These are phyloP conservation scores for Citrus mangshanensis DNA, from an alignment of 345 rosid species.

Conservation along the genomic window DNA sequence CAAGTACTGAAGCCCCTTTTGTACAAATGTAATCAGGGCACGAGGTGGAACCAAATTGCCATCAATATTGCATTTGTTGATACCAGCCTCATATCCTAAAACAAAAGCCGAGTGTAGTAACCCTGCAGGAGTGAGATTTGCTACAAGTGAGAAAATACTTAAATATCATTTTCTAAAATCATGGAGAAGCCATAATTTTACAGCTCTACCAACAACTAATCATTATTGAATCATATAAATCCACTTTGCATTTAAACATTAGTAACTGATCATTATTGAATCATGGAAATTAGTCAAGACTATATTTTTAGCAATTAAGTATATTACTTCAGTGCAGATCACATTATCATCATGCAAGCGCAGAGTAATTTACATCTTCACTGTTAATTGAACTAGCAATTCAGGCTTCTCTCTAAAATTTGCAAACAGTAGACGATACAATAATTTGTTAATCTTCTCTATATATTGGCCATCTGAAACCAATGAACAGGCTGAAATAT, in stretches of 20 bases:
- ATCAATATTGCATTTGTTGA: slow-evolving; percentile 78
- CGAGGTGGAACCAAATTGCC: slow-evolving; percentile 96
- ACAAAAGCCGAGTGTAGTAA: slow-evolving; percentile 86
- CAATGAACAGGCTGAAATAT: background rate
- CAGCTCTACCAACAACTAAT: background rate
- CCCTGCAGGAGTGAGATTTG: slow-evolving; percentile 38
- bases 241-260: background rate
- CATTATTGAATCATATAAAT: background rate
- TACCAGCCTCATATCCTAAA: slow-evolving; percentile 92
- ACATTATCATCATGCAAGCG: background rate
- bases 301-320: background rate
- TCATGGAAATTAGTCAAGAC: background rate
- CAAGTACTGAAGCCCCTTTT: slow-evolving; percentile 91
- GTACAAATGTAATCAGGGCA: slow-evolving; percentile 87
- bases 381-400: background rate
- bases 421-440: background rate
- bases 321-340: background rate
- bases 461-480: background rate
- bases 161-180: background rate
- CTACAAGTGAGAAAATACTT: background rate
- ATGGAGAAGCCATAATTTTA: background rate
- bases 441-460: background rate
- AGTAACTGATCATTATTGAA: background rate
- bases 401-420: background rate
- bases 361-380: background rate